A percentile compares a stretch with the other conserved stretches of the same genome.
Evolutionary conservation across 768 basidiomycete genomes (phyloP).

Genomic region (Podaxis sp.): DNA sequence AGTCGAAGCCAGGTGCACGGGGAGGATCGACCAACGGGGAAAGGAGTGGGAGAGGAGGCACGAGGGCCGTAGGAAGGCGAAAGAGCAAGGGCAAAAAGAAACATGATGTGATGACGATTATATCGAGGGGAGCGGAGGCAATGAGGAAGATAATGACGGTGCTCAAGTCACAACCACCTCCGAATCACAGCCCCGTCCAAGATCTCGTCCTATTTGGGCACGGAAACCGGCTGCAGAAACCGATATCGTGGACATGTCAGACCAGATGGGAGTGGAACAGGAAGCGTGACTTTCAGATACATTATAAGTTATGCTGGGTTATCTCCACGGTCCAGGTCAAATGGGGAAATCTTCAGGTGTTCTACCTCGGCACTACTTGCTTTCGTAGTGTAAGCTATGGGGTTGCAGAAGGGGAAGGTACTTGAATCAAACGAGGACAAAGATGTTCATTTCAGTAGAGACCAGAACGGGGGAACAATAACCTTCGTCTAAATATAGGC

Average conservation of each 20-base stretch:
- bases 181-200: slow-evolving; percentile 42
- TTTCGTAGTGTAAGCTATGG: no score
- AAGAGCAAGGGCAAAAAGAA: not conserved
- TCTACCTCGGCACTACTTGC: no score
- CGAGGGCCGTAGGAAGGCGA: slow-evolving; percentile 6
- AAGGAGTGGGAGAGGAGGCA: slow-evolving; percentile 16
- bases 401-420: no score
- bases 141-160: slow-evolving; percentile 15
- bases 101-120: slow-evolving; percentile 7
- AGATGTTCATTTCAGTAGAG: no score
- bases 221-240: not conserved
- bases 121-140: slow-evolving; percentile 7
- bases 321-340: no score
- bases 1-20: not conserved
- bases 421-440: no score
- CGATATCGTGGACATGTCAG: not conserved
- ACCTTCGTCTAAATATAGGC: no score
- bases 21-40: slow-evolving; percentile 7
- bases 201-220: slow-evolving; percentile 23
- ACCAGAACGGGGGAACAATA: no score
- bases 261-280: not conserved
- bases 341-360: no score
- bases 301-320: no score
- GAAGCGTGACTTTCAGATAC: no score
- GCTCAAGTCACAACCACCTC: slow-evolving; percentile 24